These are phyloP conservation scores for Dictyostelium discoideum DNA, from an alignment of 78 protist genomes.

Conservation along the genomic window dicty_2.7 NC_007089.4:4256001-4256500, in stretches of 20 bases:
- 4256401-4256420: slow-evolving; percentile 66
- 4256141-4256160: slow-evolving; percentile 10
- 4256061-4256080: slow-evolving; percentile 1
- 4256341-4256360: slow-evolving; percentile 59
- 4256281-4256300: not conserved
- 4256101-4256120: not conserved
- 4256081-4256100: not conserved
- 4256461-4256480: no score
- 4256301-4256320: slow-evolving; percentile 52
- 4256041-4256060: not conserved
- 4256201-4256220: slow-evolving; percentile 78
- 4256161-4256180: slow-evolving; percentile 23
- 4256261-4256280: not conserved
- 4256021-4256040: not conserved
- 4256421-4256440: not conserved
- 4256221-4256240: slow-evolving; percentile 42
- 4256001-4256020: not conserved
- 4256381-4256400: slow-evolving; percentile 44
- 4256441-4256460: not conserved
- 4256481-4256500: no score
- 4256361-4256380: slow-evolving; percentile 60
- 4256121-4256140: not conserved
- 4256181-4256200: not conserved
- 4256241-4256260: slow-evolving; percentile 1
- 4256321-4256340: slow-evolving; percentile 69